Conservation (phyloP, 805 yeast species). For the Barnettozyma sucrosica region DNA sequence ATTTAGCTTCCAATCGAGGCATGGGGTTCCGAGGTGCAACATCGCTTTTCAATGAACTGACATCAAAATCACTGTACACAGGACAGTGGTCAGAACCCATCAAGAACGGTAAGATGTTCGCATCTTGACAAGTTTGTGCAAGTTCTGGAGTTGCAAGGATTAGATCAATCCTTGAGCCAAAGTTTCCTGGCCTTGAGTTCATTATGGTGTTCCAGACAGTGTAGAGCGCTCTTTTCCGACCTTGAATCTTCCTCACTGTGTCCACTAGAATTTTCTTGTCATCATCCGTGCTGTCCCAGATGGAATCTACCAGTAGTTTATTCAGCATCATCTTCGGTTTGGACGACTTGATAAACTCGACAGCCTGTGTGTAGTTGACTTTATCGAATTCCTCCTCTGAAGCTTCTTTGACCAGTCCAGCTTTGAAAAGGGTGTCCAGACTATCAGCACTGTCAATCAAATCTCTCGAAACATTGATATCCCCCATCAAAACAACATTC, state of each 20-base stretch:
- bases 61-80: conserved; percentile 59
- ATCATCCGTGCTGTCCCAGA: conserved; percentile 25
- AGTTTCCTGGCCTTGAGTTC: conserved; percentile 73
- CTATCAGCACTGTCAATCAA: conserved; percentile 77
- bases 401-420: conserved; percentile 27
- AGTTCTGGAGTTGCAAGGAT: conserved; percentile 47
- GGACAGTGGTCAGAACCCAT: conserved; percentile 97
- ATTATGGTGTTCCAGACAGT: conserved; percentile 89
- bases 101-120: conserved; percentile 58
- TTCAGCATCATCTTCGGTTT: conserved; percentile 43
- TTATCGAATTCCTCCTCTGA: conserved; percentile 30
- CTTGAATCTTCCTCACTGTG: conserved; percentile 50
- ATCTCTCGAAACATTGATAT: conserved; percentile 76
- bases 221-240: conserved; percentile 59
- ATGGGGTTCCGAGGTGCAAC: background rate
- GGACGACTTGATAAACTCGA: conserved; percentile 34
- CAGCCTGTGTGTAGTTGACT: conserved; percentile 27
- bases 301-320: conserved; percentile 33
- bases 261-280: conserved; percentile 47
- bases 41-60: conserved; percentile 7
- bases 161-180: conserved; percentile 84
- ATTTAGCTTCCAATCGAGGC: conserved; percentile 49
- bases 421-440: conserved; percentile 40
- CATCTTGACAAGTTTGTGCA: conserved; percentile 28
- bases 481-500: conserved; percentile 79